Base-by-base conservation (phyloP, 345 rosid genomes). In the Eucalyptus guilfoylei region DNA sequence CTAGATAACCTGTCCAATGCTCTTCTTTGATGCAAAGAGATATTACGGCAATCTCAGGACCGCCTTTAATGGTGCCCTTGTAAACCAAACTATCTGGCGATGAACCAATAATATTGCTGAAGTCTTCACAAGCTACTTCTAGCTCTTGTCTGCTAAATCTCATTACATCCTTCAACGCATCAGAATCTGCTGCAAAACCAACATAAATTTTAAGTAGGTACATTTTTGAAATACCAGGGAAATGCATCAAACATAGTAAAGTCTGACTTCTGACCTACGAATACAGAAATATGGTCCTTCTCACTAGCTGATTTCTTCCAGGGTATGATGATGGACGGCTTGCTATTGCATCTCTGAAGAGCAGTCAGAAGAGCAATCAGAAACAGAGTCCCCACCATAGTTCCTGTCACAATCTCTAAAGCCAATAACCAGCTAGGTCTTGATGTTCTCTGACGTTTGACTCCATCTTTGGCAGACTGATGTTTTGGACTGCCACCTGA, bases 81-180 rank as follows among this genome's bases (percentile, higher is more conserved):
- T 96, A 98, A 89, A 97, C 95, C 92, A 95, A 92, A 93, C 99
- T 95, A 92, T 98, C 99, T 6, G 98, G 96, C 32, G 99, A 97
- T 86, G 98, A 95, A 49, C 98, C 99, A 85, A 98, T 97, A 85
- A 98, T 96, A 91, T 98, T 98, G 94, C 99, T 98, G 91, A 97
- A 98, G 93, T 98, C 99, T 95, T 98, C 99, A 90, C 99, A 98
- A 54, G 99, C 99, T 86, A 96, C 96, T 94, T 98, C 99, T 87
- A 98, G 99, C 88, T 96, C 99, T 93, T 95, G 99, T 92, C 98
- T 96, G 89, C 96, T 94, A 91, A 93, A 96, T 93, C 96, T 97
- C n/a, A 87, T 91, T 19, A 98, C 95, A 87, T 95, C 96, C 89
- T 97, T 97, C 92, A 98, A 94, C 92, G 95, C 89, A 92, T 97